Percentiles rank a stretch among this genome's conserved stretches.
Conservation (phyloP, 2,329 filamentous ascomycete species). For the Blastomyces silverae region DNA sequence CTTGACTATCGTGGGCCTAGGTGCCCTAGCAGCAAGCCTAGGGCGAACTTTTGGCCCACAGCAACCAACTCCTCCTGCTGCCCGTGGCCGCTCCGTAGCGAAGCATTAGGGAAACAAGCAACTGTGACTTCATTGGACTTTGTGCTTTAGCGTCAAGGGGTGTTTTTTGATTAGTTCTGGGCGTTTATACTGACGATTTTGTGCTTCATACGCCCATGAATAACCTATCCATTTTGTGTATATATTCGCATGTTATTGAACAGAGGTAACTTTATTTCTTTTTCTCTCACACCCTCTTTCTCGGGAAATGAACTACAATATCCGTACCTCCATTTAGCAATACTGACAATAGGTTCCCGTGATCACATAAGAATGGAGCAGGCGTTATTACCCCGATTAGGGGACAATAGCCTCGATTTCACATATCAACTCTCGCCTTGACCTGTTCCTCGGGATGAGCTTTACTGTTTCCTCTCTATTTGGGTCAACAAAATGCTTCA, state of each 20-base stretch:
- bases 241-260: neutral
- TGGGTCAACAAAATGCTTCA: neutral
- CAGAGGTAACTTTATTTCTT: neutral
- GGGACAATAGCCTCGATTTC: neutral
- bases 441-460: neutral
- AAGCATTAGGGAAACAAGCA: neutral
- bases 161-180: neutral
- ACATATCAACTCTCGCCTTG: neutral
- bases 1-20: slow-evolving; percentile 34
- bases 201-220: neutral
- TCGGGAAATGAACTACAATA: neutral
- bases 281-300: neutral
- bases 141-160: neutral
- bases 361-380: neutral
- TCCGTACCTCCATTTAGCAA: neutral
- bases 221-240: neutral
- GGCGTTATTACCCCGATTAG: neutral
- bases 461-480: neutral
- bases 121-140: neutral
- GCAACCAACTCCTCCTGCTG: neutral
- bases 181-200: neutral
- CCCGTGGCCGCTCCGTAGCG: neutral
- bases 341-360: neutral
- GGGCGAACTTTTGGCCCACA: slow-evolving; percentile 16
- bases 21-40: slow-evolving; percentile 29